phyloP scores from a whole-genome alignment of 192 early-diverging fungal genomes.

The Linnemannia exigua region DNA sequence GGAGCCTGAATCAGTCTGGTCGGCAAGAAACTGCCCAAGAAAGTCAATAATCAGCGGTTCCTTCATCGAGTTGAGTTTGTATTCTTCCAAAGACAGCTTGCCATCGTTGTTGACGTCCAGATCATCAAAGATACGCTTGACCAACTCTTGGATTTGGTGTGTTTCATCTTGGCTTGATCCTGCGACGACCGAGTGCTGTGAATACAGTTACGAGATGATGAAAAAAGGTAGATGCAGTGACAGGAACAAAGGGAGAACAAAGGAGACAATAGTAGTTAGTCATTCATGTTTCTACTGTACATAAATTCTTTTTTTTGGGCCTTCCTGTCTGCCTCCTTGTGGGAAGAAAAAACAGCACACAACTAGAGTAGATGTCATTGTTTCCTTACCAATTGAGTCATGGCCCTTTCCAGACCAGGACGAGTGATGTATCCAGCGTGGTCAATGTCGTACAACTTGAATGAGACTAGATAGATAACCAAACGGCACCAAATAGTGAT shows the following conservation, averaged over 20 bases:
- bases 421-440: slow-evolving; percentile 81
- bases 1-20: slow-evolving; percentile 58
- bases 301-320: not conserved
- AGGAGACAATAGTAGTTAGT: not conserved
- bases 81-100: slow-evolving; percentile 80
- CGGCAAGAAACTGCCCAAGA: slow-evolving; percentile 78
- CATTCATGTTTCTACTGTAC: not conserved
- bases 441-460: slow-evolving; percentile 85
- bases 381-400: slow-evolving; percentile 77
- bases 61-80: slow-evolving; percentile 84
- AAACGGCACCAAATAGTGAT: not conserved
- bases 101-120: slow-evolving; percentile 86
- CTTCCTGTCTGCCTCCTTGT: not conserved
- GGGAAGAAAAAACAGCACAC: not conserved
- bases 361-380: not conserved
- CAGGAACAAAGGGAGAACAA: slow-evolving; percentile 20
- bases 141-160: slow-evolving; percentile 71
- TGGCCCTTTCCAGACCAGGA: slow-evolving; percentile 78
- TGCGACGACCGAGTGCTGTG: slow-evolving; percentile 51
- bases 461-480: slow-evolving; percentile 70
- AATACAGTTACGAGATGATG: not conserved
- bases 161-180: slow-evolving; percentile 75
- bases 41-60: slow-evolving; percentile 86
- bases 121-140: slow-evolving; percentile 83
- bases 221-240: not conserved